A percentile compares a stretch with the other conserved stretches of the same genome.
phyloP scores from a whole-genome alignment of 106 monocot species.

The Posidonia australis region DNA sequence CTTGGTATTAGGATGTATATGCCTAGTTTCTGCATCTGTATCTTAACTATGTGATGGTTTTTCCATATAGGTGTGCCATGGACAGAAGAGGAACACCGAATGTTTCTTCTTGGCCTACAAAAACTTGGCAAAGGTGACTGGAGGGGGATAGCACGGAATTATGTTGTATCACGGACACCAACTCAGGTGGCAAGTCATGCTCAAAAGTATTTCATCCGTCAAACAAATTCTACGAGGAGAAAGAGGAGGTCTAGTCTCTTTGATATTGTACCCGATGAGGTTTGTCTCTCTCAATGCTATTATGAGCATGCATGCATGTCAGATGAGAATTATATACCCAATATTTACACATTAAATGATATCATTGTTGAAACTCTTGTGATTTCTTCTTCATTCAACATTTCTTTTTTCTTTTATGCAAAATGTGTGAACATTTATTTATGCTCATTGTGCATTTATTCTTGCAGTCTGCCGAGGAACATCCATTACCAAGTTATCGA shows the following conservation, averaged over 20 bases:
- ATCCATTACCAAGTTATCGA: slow-evolving; percentile 6
- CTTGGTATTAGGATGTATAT: too few species aligned
- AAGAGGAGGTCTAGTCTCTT: slow-evolving; percentile 84
- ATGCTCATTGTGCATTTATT: background rate
- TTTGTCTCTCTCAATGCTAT: background rate
- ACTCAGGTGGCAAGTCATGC: slow-evolving; percentile 94
- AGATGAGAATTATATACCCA: too few species aligned
- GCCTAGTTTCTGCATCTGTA: too few species aligned
- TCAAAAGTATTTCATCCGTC: slow-evolving; percentile 88
- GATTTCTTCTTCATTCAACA: too few species aligned
- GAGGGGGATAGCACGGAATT: slow-evolving; percentile 89
- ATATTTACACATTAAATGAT: too few species aligned
- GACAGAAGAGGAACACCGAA: slow-evolving; percentile 94
- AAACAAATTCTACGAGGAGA: slow-evolving; percentile 57
- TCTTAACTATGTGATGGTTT: background rate
- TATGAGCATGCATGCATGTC: too few species aligned
- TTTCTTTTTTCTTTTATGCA: too few species aligned
- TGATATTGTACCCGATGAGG: slow-evolving; percentile 47
- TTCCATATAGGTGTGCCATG: slow-evolving; percentile 62
- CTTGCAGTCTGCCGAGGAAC: slow-evolving; percentile 31
- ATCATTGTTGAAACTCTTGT: too few species aligned
- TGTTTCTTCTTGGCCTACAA: slow-evolving; percentile 80
- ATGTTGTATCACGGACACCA: slow-evolving; percentile 72
- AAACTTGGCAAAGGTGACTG: slow-evolving; percentile 94
- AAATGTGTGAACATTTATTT: too few species aligned